Evolutionary conservation across 2,329 filamentous ascomycete genomes (phyloP).

Genomic region (Cladophialophora yegresii): DNA sequence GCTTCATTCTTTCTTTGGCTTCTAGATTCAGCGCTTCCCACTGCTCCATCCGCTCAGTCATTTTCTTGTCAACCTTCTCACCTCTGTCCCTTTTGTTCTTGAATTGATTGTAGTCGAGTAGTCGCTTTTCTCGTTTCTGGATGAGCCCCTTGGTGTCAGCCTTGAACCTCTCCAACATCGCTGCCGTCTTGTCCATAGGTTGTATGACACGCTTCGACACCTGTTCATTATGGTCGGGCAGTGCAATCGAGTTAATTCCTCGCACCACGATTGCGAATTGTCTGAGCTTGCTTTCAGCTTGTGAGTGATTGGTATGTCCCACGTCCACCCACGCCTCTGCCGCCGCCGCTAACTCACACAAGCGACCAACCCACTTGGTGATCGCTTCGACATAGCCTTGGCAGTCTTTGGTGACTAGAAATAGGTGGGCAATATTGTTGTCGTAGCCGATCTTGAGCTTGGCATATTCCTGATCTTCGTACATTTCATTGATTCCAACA

Average conservation of each 20-base stretch:
- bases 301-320: conserved; percentile 70
- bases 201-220: conserved; percentile 42
- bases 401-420: conserved; percentile 91
- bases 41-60: conserved; percentile 79
- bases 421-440: conserved; percentile 87
- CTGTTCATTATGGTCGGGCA: conserved; percentile 73
- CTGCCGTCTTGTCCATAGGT: conserved; percentile 22
- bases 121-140: conserved; percentile 91
- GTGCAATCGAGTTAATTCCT: conserved; percentile 77
- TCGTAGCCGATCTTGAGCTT: conserved; percentile 82
- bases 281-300: conserved; percentile 92
- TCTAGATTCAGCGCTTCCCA: conserved; percentile 91
- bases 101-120: conserved; percentile 82
- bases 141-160: conserved; percentile 74
- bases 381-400: conserved; percentile 86
- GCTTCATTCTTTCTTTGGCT: conserved; percentile 86
- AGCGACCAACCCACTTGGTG: conserved; percentile 75
- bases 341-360: conserved; percentile 75
- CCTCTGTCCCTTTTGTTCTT: conserved; percentile 75
- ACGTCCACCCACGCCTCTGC: conserved; percentile 79
- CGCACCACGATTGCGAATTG: conserved; percentile 84
- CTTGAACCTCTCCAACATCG: conserved; percentile 34
- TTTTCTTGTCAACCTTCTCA: conserved; percentile 84
- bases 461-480: conserved; percentile 80
- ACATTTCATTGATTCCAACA: conserved; percentile 63